Evolutionary conservation across 306 rosid genomes (phyloP), one percentile per base, ranked within the genome.

Genomic region (Carpinus viminea): DNA sequence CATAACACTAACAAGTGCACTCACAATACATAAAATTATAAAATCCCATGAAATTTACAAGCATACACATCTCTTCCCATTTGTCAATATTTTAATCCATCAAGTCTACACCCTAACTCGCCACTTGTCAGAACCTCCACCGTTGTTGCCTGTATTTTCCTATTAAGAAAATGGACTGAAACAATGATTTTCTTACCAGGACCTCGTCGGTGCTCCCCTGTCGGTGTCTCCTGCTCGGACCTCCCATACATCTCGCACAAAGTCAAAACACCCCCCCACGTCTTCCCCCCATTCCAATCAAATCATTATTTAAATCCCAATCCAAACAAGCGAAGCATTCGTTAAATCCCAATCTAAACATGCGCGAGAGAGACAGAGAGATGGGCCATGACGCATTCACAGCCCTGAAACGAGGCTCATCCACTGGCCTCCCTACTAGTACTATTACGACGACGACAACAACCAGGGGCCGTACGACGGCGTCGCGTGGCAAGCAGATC

Each of bases 401-500:
- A 28, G 28, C 72, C 31, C 26, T 68, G 24, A 68, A 68, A 68
- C 72, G 72, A 9, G 18, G 68, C 8, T 61, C 68, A 28, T 9
- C 68, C 41, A 2, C 68, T 61, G 68, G 68, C n/a, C 47, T 41
- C 12, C 47, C 71, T n/a, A 66, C 79, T 62, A 70, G 76, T 55
- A 70, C 93, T 1, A 12, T 79, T 26, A 47, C 88, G 24, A 9
- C 51, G 50, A 48, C 86, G 0, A 21, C 88, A 10, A 85, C 81
- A 43, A 85, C 68, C 48, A 48, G 87, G 60, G 52, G 66, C 60
- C 81, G 89, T 20, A 68, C 74, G 60, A 81, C 16, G 51, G 48
- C 59, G 2, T 88, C 93, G 0, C 98, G 99, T n/a, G 96, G 96
- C 56, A 92, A 97, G 7, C 97, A 94, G 97, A 87, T 91, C 86